Evolutionary conservation across 2,329 filamentous ascomycete genomes (phyloP), one percentile per base, ranked within the genome.

Genomic region (Sphaerulina vaccinii): DNA sequence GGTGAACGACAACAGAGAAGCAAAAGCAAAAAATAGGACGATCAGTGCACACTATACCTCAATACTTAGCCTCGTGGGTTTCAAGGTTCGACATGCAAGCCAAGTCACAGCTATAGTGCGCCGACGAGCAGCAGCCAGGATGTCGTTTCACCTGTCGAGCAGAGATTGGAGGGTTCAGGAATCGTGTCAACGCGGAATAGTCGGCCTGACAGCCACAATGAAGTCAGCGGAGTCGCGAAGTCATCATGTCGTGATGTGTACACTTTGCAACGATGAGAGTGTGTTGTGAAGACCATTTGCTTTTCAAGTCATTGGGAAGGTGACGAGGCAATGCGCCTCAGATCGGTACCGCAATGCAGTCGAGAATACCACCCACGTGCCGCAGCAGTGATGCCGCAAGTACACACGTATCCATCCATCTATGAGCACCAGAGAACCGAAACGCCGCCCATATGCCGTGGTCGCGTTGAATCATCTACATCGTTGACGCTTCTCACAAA

Each of bases 391-490:
- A 37, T 37, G 13, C 35, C 35, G 13, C 18, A 16, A 5, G 27
- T 5, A 37, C 4, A 9, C 16, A 19, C 1, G 37, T 13, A 21
- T 18, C 16, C 13, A 18, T 18, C 37, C 37, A 39, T 39, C 37
- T 39, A 39, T 21, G 6, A 19, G 37, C 18, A 21, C 37, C 37
- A 39, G 18, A 39, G 3, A 7, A 16, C 16, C 16, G 5, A 21
- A 39, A 22, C 37, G 37, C 43, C 15, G 33, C 19, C 36, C 36
- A 29, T 40, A 27, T 48, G 16, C 36, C 45, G 27, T 48, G 1
- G 19, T 33, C 22, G 22, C 44, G 36, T 48, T 33, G 35, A 36
- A 24, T 38, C 45, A 48, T 48, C 36, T 33, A 40, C 45, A 39
- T 48, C 45, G n/a, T 39, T 5, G 35, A 6, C 18, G 38, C 23